phyloP scores from a whole-genome alignment of 768 basidiomycete species.

The Gloeopeniophorella convolvens region DNA sequence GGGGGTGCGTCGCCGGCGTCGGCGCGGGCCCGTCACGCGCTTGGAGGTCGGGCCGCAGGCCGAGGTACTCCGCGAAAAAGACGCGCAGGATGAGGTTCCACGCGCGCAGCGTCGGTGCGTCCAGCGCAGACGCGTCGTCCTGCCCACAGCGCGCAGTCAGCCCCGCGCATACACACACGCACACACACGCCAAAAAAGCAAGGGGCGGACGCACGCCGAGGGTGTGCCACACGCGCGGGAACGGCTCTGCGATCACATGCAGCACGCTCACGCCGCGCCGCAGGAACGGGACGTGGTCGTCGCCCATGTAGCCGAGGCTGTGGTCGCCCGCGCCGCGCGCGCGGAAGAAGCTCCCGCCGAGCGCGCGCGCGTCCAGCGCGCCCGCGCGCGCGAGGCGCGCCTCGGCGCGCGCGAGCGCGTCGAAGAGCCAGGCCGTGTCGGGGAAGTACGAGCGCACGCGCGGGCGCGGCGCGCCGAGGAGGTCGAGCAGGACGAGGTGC shows the following conservation, averaged over 20 bases:
- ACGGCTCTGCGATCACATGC: slow-evolving; percentile 85
- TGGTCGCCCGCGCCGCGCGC: slow-evolving; percentile 36
- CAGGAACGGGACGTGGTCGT: slow-evolving; percentile 93
- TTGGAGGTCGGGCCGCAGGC: slow-evolving; percentile 44
- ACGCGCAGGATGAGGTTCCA: slow-evolving; percentile 89
- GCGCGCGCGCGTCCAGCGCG: slow-evolving; percentile 36
- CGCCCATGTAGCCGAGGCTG: slow-evolving; percentile 62
- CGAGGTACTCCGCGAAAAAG: slow-evolving; percentile 86
- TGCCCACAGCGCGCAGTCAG: slow-evolving; percentile 31
- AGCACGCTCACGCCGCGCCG: slow-evolving; percentile 76
- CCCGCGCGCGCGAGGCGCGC: slow-evolving; percentile 62
- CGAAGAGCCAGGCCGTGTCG: slow-evolving; percentile 92
- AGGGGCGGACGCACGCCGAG: slow-evolving; percentile 43
- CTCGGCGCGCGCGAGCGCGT: slow-evolving; percentile 69
- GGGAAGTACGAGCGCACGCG: slow-evolving; percentile 73
- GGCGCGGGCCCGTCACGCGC: slow-evolving; percentile 3
- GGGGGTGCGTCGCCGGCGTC: background rate
- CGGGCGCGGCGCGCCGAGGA: slow-evolving; percentile 76
- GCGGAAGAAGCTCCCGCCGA: slow-evolving; percentile 59
- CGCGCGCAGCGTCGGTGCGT: slow-evolving; percentile 75
- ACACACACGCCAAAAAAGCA: slow-evolving; percentile 10
- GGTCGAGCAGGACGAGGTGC: slow-evolving; percentile 87
- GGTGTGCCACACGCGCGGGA: slow-evolving; percentile 88
- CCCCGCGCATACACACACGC: background rate
- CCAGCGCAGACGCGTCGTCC: slow-evolving; percentile 87